Evolutionary conservation across 768 basidiomycete genomes (phyloP).

Genomic region (Boletus rubropictus): DNA sequence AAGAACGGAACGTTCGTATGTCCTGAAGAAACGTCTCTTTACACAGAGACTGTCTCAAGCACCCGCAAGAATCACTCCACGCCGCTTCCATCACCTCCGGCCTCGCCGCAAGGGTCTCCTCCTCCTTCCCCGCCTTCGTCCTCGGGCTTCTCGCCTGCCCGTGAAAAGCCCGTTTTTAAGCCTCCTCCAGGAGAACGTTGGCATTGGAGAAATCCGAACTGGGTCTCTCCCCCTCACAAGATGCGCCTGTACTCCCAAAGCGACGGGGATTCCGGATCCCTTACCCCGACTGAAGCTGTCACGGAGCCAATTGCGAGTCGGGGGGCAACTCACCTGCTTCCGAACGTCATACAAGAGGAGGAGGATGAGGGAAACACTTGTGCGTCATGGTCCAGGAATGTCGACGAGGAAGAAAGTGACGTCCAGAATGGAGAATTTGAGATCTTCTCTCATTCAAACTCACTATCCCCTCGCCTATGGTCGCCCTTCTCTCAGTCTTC

Average conservation of each 20-base stretch:
- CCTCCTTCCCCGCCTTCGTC: slow-evolving; percentile 11
- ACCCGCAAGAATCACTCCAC: slow-evolving; percentile 19
- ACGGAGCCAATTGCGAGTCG: slow-evolving; percentile 15
- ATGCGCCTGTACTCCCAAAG: slow-evolving; percentile 20
- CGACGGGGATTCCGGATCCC: slow-evolving; percentile 21
- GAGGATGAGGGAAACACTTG: slow-evolving; percentile 4
- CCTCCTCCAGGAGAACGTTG: slow-evolving; percentile 28
- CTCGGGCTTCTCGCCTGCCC: slow-evolving; percentile 13
- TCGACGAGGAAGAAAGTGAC: slow-evolving; percentile 9
- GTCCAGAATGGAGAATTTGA: slow-evolving; percentile 6
- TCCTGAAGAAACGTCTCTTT: slow-evolving; percentile 14
- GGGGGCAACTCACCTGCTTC: background rate
- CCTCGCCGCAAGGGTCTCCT: slow-evolving; percentile 24
- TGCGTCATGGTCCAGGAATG: slow-evolving; percentile 7
- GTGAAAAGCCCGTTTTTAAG: slow-evolving; percentile 18
- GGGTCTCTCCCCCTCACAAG: slow-evolving; percentile 30
- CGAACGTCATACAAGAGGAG: slow-evolving; percentile 8
- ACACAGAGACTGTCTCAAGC: slow-evolving; percentile 13
- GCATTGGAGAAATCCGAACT: slow-evolving; percentile 34
- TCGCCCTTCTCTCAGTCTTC: slow-evolving; percentile 24
- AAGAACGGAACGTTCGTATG: slow-evolving; percentile 29
- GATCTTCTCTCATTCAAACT: slow-evolving; percentile 15
- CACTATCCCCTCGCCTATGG: slow-evolving; percentile 24
- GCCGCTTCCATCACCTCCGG: slow-evolving; percentile 25
- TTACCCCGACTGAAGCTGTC: slow-evolving; percentile 29